phyloP scores from a whole-genome alignment of 768 basidiomycete genomes.

The Sutorius australiensis region DNA sequence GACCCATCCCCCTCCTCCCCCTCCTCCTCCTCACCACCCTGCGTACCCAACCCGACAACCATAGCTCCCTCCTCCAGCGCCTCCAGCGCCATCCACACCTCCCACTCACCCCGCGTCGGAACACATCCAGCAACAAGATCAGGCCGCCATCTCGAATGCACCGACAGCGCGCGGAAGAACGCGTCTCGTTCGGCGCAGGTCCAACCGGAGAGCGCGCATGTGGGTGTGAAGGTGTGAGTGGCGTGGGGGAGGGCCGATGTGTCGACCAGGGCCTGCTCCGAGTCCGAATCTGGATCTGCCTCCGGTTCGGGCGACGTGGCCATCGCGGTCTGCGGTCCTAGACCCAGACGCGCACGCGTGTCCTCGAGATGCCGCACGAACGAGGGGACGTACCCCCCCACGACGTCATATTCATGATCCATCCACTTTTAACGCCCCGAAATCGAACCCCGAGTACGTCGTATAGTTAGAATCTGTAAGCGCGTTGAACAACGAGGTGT shows the following conservation, averaged over 20 bases:
- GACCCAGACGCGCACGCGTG: constrained; percentile 18
- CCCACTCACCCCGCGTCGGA: constrained; percentile 59
- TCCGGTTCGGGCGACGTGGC: background rate
- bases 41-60: constrained; percentile 6
- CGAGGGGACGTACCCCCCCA: constrained; percentile 23
- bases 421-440: background rate
- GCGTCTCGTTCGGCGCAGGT: constrained; percentile 59
- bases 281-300: too few species aligned
- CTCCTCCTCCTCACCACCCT: constrained; percentile 4
- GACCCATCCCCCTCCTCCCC: background rate
- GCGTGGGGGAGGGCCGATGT: too few species aligned
- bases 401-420: constrained; percentile 16
- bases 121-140: constrained; percentile 71
- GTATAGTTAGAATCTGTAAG: too few species aligned
- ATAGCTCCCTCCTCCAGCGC: constrained; percentile 37
- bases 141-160: constrained; percentile 68
- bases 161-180: constrained; percentile 67
- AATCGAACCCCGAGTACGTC: too few species aligned
- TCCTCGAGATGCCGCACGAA: constrained; percentile 27
- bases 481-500: background rate
- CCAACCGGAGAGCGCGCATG: constrained; percentile 41
- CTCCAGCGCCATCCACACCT: constrained; percentile 67
- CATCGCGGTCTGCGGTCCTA: background rate
- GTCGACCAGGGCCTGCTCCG: too few species aligned
- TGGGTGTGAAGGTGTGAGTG: too few species aligned